These are phyloP conservation scores for Lyophyllum semitale DNA, from an alignment of 768 basidiomycete genomes.

Conservation along the genomic window DNA sequence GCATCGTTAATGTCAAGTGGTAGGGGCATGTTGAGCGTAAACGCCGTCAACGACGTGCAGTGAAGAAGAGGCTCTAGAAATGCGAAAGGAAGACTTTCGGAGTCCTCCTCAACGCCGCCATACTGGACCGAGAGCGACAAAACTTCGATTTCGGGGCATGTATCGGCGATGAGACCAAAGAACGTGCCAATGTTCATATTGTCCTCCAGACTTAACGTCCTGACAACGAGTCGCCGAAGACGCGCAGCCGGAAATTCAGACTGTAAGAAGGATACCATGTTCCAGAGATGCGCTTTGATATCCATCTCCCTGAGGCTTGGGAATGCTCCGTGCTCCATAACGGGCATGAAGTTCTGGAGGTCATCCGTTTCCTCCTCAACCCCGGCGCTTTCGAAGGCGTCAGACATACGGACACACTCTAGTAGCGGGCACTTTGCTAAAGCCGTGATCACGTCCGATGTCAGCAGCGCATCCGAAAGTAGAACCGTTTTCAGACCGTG, in stretches of 20 bases:
- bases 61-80: slow-evolving; percentile 7
- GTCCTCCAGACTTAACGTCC: slow-evolving; percentile 4
- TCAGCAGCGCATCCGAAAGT: slow-evolving; percentile 8
- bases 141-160: slow-evolving; percentile 8
- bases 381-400: background rate
- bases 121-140: slow-evolving; percentile 1
- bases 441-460: slow-evolving; percentile 13
- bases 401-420: slow-evolving; percentile 3
- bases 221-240: slow-evolving; percentile 4
- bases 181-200: background rate
- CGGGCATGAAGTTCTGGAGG: slow-evolving; percentile 16
- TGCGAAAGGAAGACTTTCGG: slow-evolving; percentile 3
- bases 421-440: slow-evolving; percentile 10
- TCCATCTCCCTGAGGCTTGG: slow-evolving; percentile 7
- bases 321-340: slow-evolving; percentile 6
- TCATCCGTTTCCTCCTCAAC: background rate
- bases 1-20: slow-evolving; percentile 12
- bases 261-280: slow-evolving; percentile 5
- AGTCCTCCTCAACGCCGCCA: background rate
- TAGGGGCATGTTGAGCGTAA: background rate
- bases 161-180: slow-evolving; percentile 6
- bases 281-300: slow-evolving; percentile 14
- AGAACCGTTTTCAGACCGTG: background rate
- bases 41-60: slow-evolving; percentile 4
- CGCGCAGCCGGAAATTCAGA: slow-evolving; percentile 8